Base-by-base conservation (phyloP, 495 filamentous ascomycete species). In the Tetracladium marchalianum region DNA sequence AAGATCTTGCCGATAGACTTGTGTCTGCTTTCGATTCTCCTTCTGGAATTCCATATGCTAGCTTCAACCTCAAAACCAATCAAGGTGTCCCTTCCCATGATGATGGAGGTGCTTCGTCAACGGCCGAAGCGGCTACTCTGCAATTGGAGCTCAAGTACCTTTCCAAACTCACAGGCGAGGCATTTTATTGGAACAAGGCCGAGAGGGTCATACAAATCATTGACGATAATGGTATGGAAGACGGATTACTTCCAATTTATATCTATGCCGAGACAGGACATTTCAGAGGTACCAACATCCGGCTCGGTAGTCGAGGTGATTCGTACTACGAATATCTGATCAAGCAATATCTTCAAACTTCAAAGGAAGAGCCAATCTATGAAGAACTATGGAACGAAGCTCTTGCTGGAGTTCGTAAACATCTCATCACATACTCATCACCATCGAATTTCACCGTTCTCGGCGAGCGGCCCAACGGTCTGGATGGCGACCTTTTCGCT, bases 141-240 rank as follows among this genome's bases (percentile, higher is more conserved):
- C 92, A 99, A 66, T 75, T 99, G 11, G 92, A 99, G 65, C 84
- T 96, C 73, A 99, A 99, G 57, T 99, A 99, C 57, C 73, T 99
- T 15, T 85, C 92, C 38, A 93, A 93, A 59, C 69, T 99, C 47
- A 97, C 89, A 0, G 93, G 92, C 13, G 92, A 99, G 63, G 78
- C 80, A 11, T 73, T 85, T 44, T 96, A 89, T 56, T 98, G 92
- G 92, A 39, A 56, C 10, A 56, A 54, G 41, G 57, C 82, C 11
- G 93, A 97, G 65, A 86, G 83, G 50, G 88, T 93, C 0, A 96
- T 99, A 66, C 57, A 95, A 60, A 75, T 92, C 9, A 77, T 96
- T 11, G 92, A 97, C 55, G 76, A 80, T 46, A 86, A 90, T 55
- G 69, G 79, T 2, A 70, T 74, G 27, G 60, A 81, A 54, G 90